These are phyloP conservation scores for Paecilomyces sp. DNA, from an alignment of 2,329 filamentous ascomycete genomes.

Conservation along the genomic window DNA sequence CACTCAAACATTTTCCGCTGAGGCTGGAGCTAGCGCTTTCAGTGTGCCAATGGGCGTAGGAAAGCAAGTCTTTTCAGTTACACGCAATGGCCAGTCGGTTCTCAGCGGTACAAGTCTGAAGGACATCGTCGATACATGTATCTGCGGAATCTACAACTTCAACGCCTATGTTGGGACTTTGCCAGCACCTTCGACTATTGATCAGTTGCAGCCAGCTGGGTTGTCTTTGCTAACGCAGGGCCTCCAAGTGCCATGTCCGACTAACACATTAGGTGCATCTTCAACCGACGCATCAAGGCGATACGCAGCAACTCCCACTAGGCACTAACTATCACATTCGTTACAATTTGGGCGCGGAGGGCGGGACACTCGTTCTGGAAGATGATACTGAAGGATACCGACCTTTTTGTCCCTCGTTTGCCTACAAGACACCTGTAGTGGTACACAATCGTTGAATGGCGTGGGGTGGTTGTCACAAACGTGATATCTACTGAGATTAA, in stretches of 20 bases:
- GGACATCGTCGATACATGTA: slow-evolving; percentile 43
- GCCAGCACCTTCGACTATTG: slow-evolving; percentile 26
- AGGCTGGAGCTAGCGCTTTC: slow-evolving; percentile 40
- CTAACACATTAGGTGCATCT: slow-evolving; percentile 15
- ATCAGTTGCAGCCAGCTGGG: slow-evolving; percentile 30
- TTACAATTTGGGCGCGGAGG: background rate
- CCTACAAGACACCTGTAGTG: background rate
- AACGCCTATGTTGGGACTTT: slow-evolving; percentile 42
- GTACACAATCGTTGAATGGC: background rate
- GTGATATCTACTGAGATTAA: background rate
- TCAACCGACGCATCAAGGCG: background rate
- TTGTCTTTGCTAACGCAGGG: slow-evolving; percentile 19
- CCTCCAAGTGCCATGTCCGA: slow-evolving; percentile 20
- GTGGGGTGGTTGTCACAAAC: background rate
- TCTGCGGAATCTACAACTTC: slow-evolving; percentile 40
- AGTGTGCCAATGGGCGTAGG: slow-evolving; percentile 43
- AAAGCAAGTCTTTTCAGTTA: slow-evolving; percentile 41
- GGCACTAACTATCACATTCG: background rate
- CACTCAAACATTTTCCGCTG: slow-evolving; percentile 37
- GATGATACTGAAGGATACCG: background rate
- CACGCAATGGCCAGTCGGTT: slow-evolving; percentile 34
- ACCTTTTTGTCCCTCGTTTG: background rate
- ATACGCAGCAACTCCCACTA: background rate
- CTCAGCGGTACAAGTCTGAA: slow-evolving; percentile 44
- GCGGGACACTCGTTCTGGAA: background rate